Conservation (phyloP, 192 early-diverging fungal genomes). For the Lobosporangium transversale region DNA sequence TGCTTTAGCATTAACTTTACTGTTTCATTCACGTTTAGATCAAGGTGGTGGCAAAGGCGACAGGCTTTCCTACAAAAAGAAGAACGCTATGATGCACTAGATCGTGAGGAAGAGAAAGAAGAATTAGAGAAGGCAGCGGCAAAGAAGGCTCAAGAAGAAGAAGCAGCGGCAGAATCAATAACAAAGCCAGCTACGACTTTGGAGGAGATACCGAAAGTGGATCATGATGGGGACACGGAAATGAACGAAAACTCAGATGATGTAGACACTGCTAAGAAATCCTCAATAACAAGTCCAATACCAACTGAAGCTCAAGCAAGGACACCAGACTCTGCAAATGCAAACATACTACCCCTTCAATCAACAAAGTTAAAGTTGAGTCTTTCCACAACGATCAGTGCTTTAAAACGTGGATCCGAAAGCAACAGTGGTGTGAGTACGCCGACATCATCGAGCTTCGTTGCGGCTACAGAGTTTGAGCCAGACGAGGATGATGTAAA, state of each 20-base stretch:
- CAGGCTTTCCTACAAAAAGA: conserved; percentile 54
- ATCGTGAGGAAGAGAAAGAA: conserved; percentile 77
- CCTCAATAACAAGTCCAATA: neutral
- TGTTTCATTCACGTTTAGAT: conserved; percentile 37
- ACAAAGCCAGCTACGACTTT: conserved; percentile 40
- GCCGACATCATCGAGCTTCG: conserved; percentile 21
- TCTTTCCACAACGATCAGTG: conserved; percentile 3
- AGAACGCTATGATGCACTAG: conserved; percentile 44
- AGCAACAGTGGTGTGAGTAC: conserved; percentile 17
- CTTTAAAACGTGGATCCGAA: conserved; percentile 29
- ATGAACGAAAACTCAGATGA: conserved; percentile 7
- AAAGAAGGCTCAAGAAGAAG: conserved; percentile 45
- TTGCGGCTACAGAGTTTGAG: conserved; percentile 51
- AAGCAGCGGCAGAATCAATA: conserved; percentile 8
- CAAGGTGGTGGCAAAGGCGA: conserved; percentile 79
- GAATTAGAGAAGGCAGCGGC: conserved; percentile 69
- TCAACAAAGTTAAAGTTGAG: conserved; percentile 37
- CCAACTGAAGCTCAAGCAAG: neutral
- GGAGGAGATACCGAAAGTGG: conserved; percentile 5
- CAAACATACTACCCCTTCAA: conserved; percentile 19
- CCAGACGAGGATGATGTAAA: conserved; percentile 66
- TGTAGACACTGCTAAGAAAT: neutral
- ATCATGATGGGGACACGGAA: conserved; percentile 15
- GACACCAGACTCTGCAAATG: neutral
- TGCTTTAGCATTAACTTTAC: neutral